These are phyloP conservation scores for Flaveria linearis DNA, from an alignment of 129 eudicot species.

Conservation along the genomic window DNA sequence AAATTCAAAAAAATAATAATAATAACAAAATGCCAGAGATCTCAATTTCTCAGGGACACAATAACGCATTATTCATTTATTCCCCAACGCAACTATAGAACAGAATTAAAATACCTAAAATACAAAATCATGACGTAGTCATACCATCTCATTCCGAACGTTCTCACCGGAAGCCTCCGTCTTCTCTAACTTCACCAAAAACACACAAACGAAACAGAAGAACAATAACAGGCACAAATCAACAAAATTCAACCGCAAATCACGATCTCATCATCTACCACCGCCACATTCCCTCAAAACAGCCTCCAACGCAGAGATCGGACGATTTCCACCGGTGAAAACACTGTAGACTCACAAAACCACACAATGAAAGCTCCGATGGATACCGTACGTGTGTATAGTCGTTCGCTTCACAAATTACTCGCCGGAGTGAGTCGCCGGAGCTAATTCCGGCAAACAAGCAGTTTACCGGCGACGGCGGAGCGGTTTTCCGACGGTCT, in stretches of 20 bases:
- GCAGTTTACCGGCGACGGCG: slow-evolving; percentile 37
- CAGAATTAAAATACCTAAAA: background rate
- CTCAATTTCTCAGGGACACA: slow-evolving; percentile 29
- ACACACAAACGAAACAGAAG: slow-evolving; percentile 4
- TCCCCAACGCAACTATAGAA: slow-evolving; percentile 5
- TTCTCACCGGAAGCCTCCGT: slow-evolving; percentile 58
- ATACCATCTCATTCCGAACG: slow-evolving; percentile 73
- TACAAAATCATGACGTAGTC: slow-evolving; percentile 22
- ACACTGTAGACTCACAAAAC: slow-evolving; percentile 19
- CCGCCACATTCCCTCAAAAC: slow-evolving; percentile 64
- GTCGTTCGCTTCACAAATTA: background rate
- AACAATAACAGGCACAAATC: slow-evolving; percentile 2
- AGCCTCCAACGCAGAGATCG: slow-evolving; percentile 48
- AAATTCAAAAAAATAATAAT: background rate
- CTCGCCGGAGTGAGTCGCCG: slow-evolving; percentile 28
- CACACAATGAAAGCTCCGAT: slow-evolving; percentile 9
- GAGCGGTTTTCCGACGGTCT: slow-evolving; percentile 37
- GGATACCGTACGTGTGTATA: slow-evolving; percentile 10
- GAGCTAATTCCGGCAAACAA: slow-evolving; percentile 30
- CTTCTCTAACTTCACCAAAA: slow-evolving; percentile 46
- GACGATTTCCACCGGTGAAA: slow-evolving; percentile 34
- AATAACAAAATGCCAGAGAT: slow-evolving; percentile 30
- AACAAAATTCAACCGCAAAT: slow-evolving; percentile 41
- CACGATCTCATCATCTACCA: slow-evolving; percentile 44
- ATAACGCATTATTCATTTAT: background rate